Evolutionary conservation across 306 rosid species (phyloP), one percentile per base, ranked within the genome.

Genomic region (Medicago truncatula): DNA sequence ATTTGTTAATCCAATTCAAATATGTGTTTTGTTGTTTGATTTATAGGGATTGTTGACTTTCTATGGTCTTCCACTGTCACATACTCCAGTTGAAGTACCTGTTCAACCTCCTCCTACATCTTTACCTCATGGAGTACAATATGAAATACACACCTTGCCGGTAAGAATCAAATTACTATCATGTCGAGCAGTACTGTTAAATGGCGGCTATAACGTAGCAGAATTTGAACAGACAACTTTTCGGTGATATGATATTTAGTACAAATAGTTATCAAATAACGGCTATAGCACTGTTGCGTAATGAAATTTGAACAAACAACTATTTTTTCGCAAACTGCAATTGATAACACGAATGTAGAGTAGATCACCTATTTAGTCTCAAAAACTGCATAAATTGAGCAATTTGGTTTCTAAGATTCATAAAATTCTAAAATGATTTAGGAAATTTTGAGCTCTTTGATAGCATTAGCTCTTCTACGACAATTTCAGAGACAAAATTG

Each of bases 41-140:
- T 34, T 17, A 6, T n/a, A 89, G 95, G 92, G 95, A n/a, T 78
- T 89, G 78, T 81, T 89, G 81, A 77, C 78, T 74, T 89, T 85
- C 81, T 89, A 89, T 78, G 90, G 84, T 56, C 90, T 89, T 60
- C 95, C 91, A 62, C 81, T 80, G 43, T 92, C 92, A 52, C 84
- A 87, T 20, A 81, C 82, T 67, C 85, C 84, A 0, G 89, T 78
- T 49, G 70, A 84, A 80, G 77, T 58, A 69, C 21, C 80, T 67
- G 64, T 17, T 36, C 70, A 77, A 47, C 74, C 81, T 38, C 94
- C 94, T 53, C 50, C 87, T 46, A 50, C 87, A 70, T 80, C 86
- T 14, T 83, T 89, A 63, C 95, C 92, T 0, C 73, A 70, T 21
- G 97, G 97, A 64, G 89, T 88, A 14, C 40, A 80, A 85, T 88